Evolutionary conservation across 306 rosid genomes (phyloP).

Genomic region (Pueraria montana): DNA sequence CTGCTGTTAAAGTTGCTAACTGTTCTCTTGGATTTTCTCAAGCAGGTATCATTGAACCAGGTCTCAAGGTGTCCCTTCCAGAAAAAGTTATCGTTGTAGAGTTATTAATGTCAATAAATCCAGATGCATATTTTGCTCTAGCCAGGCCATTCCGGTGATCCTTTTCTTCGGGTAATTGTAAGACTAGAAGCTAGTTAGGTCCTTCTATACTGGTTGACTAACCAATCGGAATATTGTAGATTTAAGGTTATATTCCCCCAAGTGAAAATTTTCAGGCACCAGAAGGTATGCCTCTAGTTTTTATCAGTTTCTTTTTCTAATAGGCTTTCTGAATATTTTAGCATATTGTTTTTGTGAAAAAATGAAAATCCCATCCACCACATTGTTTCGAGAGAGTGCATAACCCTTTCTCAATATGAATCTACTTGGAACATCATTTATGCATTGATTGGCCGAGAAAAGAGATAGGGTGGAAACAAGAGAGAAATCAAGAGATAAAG

Average conservation of each 20-base stretch:
- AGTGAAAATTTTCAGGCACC: constrained; percentile 27
- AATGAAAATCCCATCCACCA: not conserved
- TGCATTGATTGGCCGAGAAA: not conserved
- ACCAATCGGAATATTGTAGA: constrained; percentile 25
- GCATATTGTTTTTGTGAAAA: constrained; percentile 22
- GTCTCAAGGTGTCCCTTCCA: constrained; percentile 72
- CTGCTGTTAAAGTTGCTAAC: constrained; percentile 33
- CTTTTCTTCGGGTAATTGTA: not conserved
- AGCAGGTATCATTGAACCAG: constrained; percentile 80
- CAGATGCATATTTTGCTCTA: constrained; percentile 76
- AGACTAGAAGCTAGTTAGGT: constrained; percentile 21
- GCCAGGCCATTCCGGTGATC: constrained; percentile 70
- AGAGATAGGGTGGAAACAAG: not conserved
- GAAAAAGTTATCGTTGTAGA: constrained; percentile 67
- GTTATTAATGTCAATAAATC: constrained; percentile 82
- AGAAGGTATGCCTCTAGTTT: constrained; percentile 29
- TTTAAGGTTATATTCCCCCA: constrained; percentile 11
- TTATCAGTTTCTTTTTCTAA: not conserved
- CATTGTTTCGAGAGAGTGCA: not conserved
- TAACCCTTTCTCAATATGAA: not conserved
- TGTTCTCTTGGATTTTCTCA: constrained; percentile 41
- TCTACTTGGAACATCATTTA: not conserved
- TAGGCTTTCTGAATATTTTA: constrained; percentile 25
- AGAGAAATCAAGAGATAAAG: not conserved
- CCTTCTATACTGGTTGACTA: constrained; percentile 24